These are phyloP conservation scores for Rhizopus microsporus DNA, from an alignment of 371 early-diverging fungal genomes.

Conservation along the genomic window DNA sequence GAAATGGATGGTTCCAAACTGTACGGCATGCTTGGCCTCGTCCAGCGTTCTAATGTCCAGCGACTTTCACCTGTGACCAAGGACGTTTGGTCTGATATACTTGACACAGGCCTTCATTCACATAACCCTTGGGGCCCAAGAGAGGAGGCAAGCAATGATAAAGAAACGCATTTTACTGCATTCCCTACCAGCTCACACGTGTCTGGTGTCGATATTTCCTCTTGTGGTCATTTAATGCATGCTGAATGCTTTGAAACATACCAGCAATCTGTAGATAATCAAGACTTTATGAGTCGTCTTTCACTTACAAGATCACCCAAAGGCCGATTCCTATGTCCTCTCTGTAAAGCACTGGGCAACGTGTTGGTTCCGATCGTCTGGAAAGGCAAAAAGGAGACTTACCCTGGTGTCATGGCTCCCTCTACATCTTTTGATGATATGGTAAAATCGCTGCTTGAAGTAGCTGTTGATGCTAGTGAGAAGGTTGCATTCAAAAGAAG, in stretches of 20 bases:
- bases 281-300: constrained; percentile 1
- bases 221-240: constrained; percentile 97
- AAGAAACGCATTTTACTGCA: constrained; percentile 28
- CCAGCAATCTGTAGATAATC: constrained; percentile 65
- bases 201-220: constrained; percentile 70
- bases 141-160: constrained; percentile 1
- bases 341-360: constrained; percentile 95
- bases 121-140: constrained; percentile 12
- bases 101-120: constrained; percentile 38
- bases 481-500: neutral
- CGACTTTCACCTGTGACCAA: constrained; percentile 63
- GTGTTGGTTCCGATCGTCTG: constrained; percentile 71
- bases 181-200: constrained; percentile 57
- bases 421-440: constrained; percentile 26
- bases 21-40: constrained; percentile 85
- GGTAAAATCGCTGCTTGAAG: constrained; percentile 14
- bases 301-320: constrained; percentile 36
- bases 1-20: constrained; percentile 66
- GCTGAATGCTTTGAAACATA: constrained; percentile 86
- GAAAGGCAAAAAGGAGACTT: constrained; percentile 65
- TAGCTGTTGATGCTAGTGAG: constrained; percentile 5
- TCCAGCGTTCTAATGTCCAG: constrained; percentile 76
- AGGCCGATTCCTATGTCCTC: constrained; percentile 89
- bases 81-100: constrained; percentile 56
- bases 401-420: constrained; percentile 52